Evolutionary conservation across 805 yeast genomes (phyloP).

Genomic region (Nakazawaea holstii): DNA sequence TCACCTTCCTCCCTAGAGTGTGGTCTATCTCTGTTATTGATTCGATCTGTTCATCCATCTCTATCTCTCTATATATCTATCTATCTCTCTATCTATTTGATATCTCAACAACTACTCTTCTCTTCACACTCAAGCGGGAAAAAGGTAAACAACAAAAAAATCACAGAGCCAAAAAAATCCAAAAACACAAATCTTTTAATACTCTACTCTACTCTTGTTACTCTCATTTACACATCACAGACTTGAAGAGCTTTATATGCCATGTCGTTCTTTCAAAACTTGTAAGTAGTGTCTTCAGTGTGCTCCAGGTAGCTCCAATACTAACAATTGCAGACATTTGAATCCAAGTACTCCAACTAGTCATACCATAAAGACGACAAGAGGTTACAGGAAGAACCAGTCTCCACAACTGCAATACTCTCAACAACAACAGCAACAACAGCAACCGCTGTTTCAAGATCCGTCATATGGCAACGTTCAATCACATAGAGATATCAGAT

Average conservation of each 20-base stretch:
- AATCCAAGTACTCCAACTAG: constrained; percentile 18
- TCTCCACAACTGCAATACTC: constrained; percentile 16
- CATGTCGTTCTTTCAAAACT: constrained; percentile 15
- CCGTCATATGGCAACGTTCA: constrained; percentile 18
- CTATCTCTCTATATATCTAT: not conserved
- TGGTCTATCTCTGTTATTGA: constrained; percentile 20
- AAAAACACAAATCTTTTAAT: not conserved
- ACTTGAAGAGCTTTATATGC: not conserved
- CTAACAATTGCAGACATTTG: constrained; percentile 5
- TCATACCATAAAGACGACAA: constrained; percentile 29
- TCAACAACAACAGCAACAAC: constrained; percentile 14
- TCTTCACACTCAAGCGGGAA: constrained; percentile 12
- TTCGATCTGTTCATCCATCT: constrained; percentile 5
- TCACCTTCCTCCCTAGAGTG: constrained; percentile 45
- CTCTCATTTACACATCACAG: not conserved
- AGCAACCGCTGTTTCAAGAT: constrained; percentile 11
- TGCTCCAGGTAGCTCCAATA: not conserved
- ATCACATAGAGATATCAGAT: constrained; percentile 70
- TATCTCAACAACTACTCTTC: not conserved
- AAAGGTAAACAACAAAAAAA: constrained; percentile 18
- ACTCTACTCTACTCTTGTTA: not conserved
- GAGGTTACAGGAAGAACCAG: constrained; percentile 26
- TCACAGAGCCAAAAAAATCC: not conserved
- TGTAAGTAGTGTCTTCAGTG: constrained; percentile 5
- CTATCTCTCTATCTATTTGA: not conserved